Percentiles rank a stretch among this genome's conserved stretches.
Evolutionary conservation across 192 early-diverging fungal genomes (phyloP).

Genomic region (Coemansia sp.): DNA sequence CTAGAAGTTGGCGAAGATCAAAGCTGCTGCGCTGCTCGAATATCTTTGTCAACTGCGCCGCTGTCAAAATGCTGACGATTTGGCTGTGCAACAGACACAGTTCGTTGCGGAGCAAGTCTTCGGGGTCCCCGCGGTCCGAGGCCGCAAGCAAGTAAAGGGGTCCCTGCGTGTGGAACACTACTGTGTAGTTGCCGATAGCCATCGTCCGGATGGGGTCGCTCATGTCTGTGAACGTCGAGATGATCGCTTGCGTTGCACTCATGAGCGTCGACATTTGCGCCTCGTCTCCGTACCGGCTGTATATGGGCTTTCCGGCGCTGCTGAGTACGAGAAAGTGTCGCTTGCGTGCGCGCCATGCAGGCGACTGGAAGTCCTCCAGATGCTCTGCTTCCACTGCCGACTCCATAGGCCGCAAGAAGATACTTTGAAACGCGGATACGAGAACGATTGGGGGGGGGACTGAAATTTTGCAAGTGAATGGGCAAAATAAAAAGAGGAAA

Average conservation of each 20-base stretch:
- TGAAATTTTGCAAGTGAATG: no score
- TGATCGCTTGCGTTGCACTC: conserved; percentile 88
- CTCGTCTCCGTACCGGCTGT: conserved; percentile 91
- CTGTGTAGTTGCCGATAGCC: conserved; percentile 66
- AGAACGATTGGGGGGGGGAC: no score
- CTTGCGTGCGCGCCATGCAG: conserved; percentile 40
- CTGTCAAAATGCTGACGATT: conserved; percentile 83
- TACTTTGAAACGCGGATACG: background rate
- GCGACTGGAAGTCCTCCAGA: conserved; percentile 46
- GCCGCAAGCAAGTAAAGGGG: conserved; percentile 88
- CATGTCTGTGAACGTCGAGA: conserved; percentile 81
- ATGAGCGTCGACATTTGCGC: conserved; percentile 81
- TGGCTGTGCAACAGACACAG: conserved; percentile 79
- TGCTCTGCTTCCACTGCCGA: conserved; percentile 13
- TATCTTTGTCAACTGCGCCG: conserved; percentile 77
- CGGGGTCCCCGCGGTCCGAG: conserved; percentile 77
- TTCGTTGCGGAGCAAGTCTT: conserved; percentile 76
- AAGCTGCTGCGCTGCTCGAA: conserved; percentile 86
- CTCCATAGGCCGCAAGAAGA: background rate
- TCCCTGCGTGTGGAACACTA: conserved; percentile 81
- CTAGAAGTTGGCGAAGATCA: conserved; percentile 83
- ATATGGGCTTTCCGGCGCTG: conserved; percentile 94
- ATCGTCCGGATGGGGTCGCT: conserved; percentile 74
- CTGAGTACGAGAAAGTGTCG: conserved; percentile 94
- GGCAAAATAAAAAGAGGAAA: no score